Evolutionary conservation across 1,284 basidiomycete species (phyloP).

Genomic region (Leccinum variabile): DNA sequence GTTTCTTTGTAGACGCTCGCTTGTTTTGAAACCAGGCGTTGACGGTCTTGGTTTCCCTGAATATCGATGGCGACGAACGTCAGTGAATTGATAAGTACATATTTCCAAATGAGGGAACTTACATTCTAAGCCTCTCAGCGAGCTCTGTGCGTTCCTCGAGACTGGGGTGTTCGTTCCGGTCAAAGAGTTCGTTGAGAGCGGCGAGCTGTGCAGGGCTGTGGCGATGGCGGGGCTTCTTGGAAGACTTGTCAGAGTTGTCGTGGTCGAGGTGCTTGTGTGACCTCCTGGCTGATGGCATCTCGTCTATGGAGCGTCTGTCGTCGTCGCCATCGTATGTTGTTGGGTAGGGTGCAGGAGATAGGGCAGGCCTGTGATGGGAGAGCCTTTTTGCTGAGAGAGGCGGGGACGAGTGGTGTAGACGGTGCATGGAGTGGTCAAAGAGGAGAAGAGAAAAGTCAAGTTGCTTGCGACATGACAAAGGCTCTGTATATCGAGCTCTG

Average conservation of each 20-base stretch:
- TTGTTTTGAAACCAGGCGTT: conserved; percentile 86
- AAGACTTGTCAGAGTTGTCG: conserved; percentile 27
- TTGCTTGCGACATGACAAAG: conserved; percentile 37
- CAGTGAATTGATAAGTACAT: conserved; percentile 25
- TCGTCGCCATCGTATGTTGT: conserved; percentile 25
- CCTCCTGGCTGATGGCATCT: conserved; percentile 38
- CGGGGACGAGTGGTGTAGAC: conserved; percentile 22
- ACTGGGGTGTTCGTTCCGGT: conserved; percentile 72
- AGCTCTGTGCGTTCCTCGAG: conserved; percentile 64
- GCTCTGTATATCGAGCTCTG: conserved; percentile 41
- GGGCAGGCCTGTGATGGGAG: conserved; percentile 11
- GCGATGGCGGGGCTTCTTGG: conserved; percentile 74
- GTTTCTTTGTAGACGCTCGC: conserved; percentile 77
- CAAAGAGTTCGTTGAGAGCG: conserved; percentile 74
- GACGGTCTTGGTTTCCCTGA: conserved; percentile 78
- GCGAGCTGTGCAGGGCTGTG: conserved; percentile 68
- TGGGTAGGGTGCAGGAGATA: conserved; percentile 14
- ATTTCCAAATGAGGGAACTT: conserved; percentile 39
- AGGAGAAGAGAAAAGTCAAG: conserved; percentile 36
- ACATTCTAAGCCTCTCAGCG: conserved; percentile 73
- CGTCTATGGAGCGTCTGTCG: conserved; percentile 32
- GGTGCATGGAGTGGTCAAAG: conserved; percentile 37
- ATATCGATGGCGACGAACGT: conserved; percentile 16
- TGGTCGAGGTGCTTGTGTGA: conserved; percentile 26
- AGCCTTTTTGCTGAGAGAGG: conserved; percentile 32